Percentiles rank a stretch among this genome's conserved stretches.
Evolutionary conservation across 352 stramenopile species (phyloP).

Genomic region (Globisporangium cystogenes): DNA sequence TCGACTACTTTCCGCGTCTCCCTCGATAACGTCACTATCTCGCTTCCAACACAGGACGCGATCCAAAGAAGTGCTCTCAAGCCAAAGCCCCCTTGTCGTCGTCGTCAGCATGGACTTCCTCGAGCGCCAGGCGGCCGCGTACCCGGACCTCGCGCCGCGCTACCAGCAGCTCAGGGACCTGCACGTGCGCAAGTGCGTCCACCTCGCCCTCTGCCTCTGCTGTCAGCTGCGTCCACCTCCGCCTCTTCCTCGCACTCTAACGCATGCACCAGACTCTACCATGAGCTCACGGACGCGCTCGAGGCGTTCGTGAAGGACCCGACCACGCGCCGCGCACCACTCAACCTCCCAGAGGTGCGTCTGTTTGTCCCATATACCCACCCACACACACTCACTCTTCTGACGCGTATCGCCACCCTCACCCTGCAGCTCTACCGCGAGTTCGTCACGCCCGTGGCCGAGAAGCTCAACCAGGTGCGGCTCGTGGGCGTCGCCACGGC

Average conservation of each 20-base stretch:
- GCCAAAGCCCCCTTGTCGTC: neutral
- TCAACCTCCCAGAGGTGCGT: constrained; percentile 41
- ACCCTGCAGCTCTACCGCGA: constrained; percentile 85
- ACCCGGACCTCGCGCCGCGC: constrained; percentile 89
- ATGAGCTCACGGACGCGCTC: constrained; percentile 95
- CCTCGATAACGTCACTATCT: too few relatives aligned
- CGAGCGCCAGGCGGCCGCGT: constrained; percentile 79
- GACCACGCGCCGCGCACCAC: constrained; percentile 45
- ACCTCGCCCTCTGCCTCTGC: too few relatives aligned
- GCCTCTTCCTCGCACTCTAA: neutral
- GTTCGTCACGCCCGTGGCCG: constrained; percentile 93
- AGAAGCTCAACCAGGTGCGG: constrained; percentile 95
- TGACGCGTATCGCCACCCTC: too few relatives aligned
- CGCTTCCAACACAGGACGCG: neutral
- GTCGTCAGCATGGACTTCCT: constrained; percentile 74
- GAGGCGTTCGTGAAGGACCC: constrained; percentile 90
- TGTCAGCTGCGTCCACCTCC: too few relatives aligned
- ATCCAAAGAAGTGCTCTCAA: neutral
- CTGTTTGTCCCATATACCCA: neutral
- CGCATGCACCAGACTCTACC: constrained; percentile 87
- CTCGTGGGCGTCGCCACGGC: constrained; percentile 90
- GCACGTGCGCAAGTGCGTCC: constrained; percentile 81
- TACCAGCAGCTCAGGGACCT: constrained; percentile 91
- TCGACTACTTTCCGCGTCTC: neutral
- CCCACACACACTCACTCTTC: too few relatives aligned